phyloP scores from a whole-genome alignment of 1,284 basidiomycete species.

The Grifola frondosa region DNA sequence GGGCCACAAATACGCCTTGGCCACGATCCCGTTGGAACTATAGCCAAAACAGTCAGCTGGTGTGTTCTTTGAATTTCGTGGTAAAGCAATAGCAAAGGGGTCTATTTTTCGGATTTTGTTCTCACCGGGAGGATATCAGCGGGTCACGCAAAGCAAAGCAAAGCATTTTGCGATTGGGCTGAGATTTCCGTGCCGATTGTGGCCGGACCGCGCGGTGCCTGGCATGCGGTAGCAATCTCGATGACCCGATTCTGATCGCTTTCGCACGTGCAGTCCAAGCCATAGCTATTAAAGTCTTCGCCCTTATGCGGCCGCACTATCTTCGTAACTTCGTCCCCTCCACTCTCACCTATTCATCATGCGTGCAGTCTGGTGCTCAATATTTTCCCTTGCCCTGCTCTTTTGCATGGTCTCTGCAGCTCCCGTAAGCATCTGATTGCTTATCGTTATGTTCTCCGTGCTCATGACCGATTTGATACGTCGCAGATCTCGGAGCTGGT shows the following conservation, averaged over 20 bases:
- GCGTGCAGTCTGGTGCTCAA: slow-evolving; percentile 22
- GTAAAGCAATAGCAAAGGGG: too few relatives aligned
- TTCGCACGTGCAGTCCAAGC: slow-evolving; percentile 16
- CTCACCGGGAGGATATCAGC: not conserved
- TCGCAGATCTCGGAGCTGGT: too few relatives aligned
- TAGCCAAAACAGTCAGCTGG: too few relatives aligned
- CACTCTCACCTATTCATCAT: slow-evolving; percentile 15
- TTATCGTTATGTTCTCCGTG: too few relatives aligned
- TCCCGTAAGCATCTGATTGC: slow-evolving; percentile 21
- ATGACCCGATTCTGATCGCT: slow-evolving; percentile 20
- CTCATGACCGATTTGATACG: too few relatives aligned
- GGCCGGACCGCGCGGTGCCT: slow-evolving; percentile 13
- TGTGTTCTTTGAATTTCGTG: too few relatives aligned
- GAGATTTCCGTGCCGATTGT: slow-evolving; percentile 1
- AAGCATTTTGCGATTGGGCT: slow-evolving; percentile 3
- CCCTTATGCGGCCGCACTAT: slow-evolving; percentile 4
- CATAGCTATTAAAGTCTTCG: too few relatives aligned
- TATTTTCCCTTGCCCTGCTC: slow-evolving; percentile 27
- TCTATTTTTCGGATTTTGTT: too few relatives aligned
- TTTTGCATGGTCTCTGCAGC: slow-evolving; percentile 24
- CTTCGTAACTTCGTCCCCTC: slow-evolving; percentile 1
- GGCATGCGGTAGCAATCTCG: slow-evolving; percentile 20
- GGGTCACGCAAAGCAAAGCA: not conserved
- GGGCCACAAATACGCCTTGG: too few relatives aligned
- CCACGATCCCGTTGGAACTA: too few relatives aligned